Percentiles rank a stretch among this genome's conserved stretches.
These are phyloP conservation scores for Amanita rimosa DNA, from an alignment of 768 basidiomycete genomes.

Conservation along the genomic window DNA sequence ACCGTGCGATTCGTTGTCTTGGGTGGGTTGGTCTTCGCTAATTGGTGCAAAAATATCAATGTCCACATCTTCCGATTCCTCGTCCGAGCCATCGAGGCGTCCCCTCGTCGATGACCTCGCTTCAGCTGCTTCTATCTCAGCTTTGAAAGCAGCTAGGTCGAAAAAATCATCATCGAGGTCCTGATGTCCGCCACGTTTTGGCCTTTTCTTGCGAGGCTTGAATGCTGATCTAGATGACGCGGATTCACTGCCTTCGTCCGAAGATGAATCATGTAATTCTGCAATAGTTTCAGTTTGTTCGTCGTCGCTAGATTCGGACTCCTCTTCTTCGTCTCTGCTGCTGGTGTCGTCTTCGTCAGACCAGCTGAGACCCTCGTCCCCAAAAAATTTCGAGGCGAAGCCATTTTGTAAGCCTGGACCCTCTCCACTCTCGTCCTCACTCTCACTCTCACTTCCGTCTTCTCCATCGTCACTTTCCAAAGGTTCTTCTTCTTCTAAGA, in stretches of 20 bases:
- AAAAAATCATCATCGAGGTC: conserved; percentile 89
- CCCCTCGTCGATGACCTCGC: conserved; percentile 51
- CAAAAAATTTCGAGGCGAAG: not conserved
- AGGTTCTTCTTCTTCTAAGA: conserved; percentile 30
- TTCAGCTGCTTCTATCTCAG: conserved; percentile 72
- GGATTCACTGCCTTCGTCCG: conserved; percentile 23
- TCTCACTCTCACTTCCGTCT: conserved; percentile 14
- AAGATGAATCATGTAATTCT: conserved; percentile 26
- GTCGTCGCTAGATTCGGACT: conserved; percentile 13
- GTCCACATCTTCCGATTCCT: conserved; percentile 39
- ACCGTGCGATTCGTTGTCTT: conserved; percentile 32
- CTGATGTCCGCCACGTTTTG: conserved; percentile 8
- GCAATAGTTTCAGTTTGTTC: conserved; percentile 12
- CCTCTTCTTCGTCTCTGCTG: conserved; percentile 13
- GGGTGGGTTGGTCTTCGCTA: conserved; percentile 28
- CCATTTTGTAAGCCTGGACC: not conserved
- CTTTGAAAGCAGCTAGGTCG: conserved; percentile 77
- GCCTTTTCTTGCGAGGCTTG: conserved; percentile 17
- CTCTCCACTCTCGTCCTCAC: too few species aligned
- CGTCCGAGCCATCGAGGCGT: conserved; percentile 31
- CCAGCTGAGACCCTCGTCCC: not conserved
- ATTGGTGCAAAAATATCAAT: conserved; percentile 63
- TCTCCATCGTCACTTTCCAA: conserved; percentile 14
- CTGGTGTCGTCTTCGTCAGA: conserved; percentile 8
- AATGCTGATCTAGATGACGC: conserved; percentile 13